phyloP scores from a whole-genome alignment of 2,329 filamentous ascomycete genomes.

The Venturia effusa region DNA sequence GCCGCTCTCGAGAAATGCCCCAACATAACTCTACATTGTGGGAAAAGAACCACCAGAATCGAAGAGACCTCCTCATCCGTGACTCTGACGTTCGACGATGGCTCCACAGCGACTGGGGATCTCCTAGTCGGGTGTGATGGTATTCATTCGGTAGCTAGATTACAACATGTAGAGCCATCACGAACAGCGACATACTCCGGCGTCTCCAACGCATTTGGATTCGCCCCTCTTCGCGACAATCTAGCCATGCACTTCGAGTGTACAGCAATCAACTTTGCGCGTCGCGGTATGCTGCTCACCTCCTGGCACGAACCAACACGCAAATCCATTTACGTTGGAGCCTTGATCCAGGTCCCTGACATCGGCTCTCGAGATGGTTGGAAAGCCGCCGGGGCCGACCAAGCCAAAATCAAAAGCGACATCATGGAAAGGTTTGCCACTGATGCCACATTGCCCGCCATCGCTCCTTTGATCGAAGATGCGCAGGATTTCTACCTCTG shows the following conservation, averaged over 20 bases:
- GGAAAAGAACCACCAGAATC: constrained; percentile 28
- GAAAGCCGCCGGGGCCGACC: constrained; percentile 24
- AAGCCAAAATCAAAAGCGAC: constrained; percentile 24
- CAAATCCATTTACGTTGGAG: constrained; percentile 29
- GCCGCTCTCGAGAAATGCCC: constrained; percentile 24
- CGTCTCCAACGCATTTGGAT: constrained; percentile 29
- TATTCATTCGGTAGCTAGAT: constrained; percentile 29
- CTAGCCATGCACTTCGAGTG: constrained; percentile 27
- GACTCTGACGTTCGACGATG: constrained; percentile 25
- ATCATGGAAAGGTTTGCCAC: constrained; percentile 25
- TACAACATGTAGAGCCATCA: constrained; percentile 26
- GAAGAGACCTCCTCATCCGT: constrained; percentile 20
- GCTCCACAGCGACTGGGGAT: constrained; percentile 23
- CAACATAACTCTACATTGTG: constrained; percentile 28
- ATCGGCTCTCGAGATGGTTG: constrained; percentile 24
- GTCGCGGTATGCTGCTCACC: constrained; percentile 28
- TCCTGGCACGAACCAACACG: constrained; percentile 27
- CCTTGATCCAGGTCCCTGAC: constrained; percentile 27
- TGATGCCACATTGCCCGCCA: constrained; percentile 24
- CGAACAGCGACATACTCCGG: constrained; percentile 29
- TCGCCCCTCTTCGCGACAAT: constrained; percentile 17
- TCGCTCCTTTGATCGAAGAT: constrained; percentile 26
- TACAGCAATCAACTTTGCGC: constrained; percentile 29
- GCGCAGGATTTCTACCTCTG: constrained; percentile 32
- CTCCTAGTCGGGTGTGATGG: constrained; percentile 31